Conservation (phyloP, 192 early-diverging fungal species). For the Chytriomyces sp. region DNA sequence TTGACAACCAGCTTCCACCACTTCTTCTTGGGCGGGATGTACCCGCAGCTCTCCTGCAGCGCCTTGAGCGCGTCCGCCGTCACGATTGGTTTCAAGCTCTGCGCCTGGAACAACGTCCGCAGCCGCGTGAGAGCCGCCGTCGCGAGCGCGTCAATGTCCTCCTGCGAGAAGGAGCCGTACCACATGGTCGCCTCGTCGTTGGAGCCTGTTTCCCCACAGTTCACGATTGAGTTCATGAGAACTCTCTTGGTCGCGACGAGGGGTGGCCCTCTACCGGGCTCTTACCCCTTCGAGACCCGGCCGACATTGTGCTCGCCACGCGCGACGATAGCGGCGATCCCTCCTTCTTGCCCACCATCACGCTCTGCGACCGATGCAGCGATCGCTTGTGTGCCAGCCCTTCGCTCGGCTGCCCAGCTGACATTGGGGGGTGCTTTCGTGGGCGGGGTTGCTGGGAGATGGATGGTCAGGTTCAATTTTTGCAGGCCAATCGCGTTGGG, state of each 20-base stretch:
- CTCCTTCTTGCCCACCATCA: background rate
- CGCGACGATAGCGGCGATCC: background rate
- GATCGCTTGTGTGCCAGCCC: too few relatives aligned
- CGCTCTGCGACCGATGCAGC: constrained; percentile 7
- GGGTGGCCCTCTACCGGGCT: too few relatives aligned
- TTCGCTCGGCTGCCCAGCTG: too few relatives aligned
- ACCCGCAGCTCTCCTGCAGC: constrained; percentile 21
- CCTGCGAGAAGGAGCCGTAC: constrained; percentile 18
- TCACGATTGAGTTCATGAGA: background rate
- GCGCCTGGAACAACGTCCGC: background rate
- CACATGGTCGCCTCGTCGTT: background rate
- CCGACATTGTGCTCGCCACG: background rate
- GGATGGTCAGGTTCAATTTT: too few relatives aligned
- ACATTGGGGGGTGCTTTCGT: too few relatives aligned
- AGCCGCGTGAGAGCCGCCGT: constrained; percentile 1
- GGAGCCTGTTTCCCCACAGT: constrained; percentile 6
- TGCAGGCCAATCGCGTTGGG: too few relatives aligned
- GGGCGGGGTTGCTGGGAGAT: too few relatives aligned
- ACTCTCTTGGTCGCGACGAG: too few relatives aligned
- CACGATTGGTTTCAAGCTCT: constrained; percentile 16
- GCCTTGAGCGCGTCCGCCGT: constrained; percentile 36
- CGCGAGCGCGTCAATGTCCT: constrained; percentile 13
- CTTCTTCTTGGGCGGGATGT: constrained; percentile 33
- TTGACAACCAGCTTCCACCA: constrained; percentile 49
- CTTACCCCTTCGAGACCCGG: constrained; percentile 3